Evolutionary conservation across 2,329 filamentous ascomycete genomes (phyloP).

Genomic region (Epicoccum nigrum): DNA sequence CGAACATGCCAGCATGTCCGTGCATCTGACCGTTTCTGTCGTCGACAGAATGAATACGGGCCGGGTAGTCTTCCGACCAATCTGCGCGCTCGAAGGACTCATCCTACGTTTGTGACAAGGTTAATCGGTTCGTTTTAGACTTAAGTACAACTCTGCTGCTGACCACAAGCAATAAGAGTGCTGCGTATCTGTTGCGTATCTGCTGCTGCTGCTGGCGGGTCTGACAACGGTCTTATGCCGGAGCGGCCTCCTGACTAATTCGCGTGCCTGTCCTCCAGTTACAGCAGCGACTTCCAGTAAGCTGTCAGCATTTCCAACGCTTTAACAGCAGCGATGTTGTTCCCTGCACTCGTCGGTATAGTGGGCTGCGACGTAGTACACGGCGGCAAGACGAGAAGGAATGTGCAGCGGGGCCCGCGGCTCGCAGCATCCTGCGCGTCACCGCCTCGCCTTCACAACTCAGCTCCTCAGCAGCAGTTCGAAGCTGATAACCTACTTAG

Average conservation of each 20-base stretch:
- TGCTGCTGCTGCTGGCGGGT: background rate
- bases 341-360: background rate
- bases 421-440: conserved; percentile 8
- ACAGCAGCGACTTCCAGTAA: conserved; percentile 3
- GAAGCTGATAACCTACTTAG: conserved; percentile 3
- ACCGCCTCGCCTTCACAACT: conserved; percentile 8
- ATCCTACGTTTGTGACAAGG: background rate
- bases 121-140: background rate
- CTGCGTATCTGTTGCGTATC: background rate
- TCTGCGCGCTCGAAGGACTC: background rate
- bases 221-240: conserved; percentile 1
- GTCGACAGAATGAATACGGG: background rate
- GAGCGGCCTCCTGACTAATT: conserved; percentile 5
- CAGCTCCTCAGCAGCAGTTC: conserved; percentile 1
- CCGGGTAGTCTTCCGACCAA: background rate
- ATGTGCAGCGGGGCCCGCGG: conserved; percentile 7
- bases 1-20: background rate
- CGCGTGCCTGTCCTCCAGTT: background rate
- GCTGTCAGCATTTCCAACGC: conserved; percentile 1
- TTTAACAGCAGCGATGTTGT: background rate
- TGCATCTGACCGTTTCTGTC: background rate
- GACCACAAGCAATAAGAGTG: background rate
- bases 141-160: background rate
- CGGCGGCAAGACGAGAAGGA: conserved; percentile 2
- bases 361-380: conserved; percentile 7